Evolutionary conservation across 352 stramenopile genomes (phyloP).

Genomic region (Pythium coloratum): DNA sequence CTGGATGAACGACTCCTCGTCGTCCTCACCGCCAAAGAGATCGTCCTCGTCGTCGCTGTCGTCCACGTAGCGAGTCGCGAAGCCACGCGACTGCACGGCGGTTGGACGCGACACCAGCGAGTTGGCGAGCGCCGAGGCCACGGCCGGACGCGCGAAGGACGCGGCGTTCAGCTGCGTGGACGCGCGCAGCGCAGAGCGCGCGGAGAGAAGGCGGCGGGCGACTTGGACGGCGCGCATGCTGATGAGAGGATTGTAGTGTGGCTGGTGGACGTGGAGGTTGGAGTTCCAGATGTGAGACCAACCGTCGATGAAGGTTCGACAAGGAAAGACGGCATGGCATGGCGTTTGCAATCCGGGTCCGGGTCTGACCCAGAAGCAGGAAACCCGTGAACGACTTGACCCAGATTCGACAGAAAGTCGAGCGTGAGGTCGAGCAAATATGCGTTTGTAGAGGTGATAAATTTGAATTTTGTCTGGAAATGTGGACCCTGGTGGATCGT

Average conservation of each 20-base stretch:
- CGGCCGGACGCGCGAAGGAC: constrained; percentile 20
- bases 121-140: constrained; percentile 9
- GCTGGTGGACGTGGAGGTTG: background rate
- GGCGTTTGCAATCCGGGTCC: constrained; percentile 4
- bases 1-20: constrained; percentile 80
- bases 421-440: background rate
- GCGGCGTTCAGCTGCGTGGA: constrained; percentile 6
- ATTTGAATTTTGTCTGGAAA: too few relatives aligned
- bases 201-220: constrained; percentile 13
- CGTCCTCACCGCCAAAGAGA: constrained; percentile 64
- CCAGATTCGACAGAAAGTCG: background rate
- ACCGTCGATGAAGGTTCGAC: background rate
- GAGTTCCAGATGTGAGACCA: background rate
- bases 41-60: constrained; percentile 46
- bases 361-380: background rate
- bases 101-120: constrained; percentile 5
- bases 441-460: background rate
- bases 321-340: background rate
- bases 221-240: constrained; percentile 23
- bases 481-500: background rate
- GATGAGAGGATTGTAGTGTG: too few relatives aligned
- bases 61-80: constrained; percentile 37
- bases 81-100: constrained; percentile 32
- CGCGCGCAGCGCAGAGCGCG: constrained; percentile 12
- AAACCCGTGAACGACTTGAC: background rate